These are phyloP conservation scores for Chytriomyces confervae DNA, from an alignment of 192 early-diverging fungal species.

Conservation along the genomic window DNA sequence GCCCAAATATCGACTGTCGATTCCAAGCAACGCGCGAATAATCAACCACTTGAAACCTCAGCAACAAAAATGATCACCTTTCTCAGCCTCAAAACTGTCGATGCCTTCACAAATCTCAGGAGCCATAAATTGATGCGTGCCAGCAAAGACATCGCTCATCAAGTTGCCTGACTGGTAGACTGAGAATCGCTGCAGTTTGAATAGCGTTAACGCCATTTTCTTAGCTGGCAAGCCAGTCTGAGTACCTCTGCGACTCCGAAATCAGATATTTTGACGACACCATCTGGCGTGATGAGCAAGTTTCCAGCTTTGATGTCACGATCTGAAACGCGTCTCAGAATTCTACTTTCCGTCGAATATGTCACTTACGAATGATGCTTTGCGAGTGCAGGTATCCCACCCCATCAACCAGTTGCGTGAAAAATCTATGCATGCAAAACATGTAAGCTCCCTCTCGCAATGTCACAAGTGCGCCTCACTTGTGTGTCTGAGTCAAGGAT, in stretches of 20 bases:
- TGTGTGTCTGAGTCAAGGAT: conserved; percentile 44
- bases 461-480: conserved; percentile 31
- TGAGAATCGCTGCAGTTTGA: conserved; percentile 48
- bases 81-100: conserved; percentile 40
- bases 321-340: conserved; percentile 44
- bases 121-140: conserved; percentile 65
- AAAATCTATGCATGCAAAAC: conserved; percentile 42
- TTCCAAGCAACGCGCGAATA: not conserved
- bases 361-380: conserved; percentile 54
- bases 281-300: conserved; percentile 60
- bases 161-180: conserved; percentile 48
- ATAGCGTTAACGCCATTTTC: too few species aligned
- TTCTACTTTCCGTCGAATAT: conserved; percentile 64
- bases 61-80: conserved; percentile 37
- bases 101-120: conserved; percentile 59
- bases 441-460: not conserved
- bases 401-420: conserved; percentile 63
- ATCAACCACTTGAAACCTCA: not conserved
- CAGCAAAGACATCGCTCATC: conserved; percentile 53
- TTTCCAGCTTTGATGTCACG: conserved; percentile 64
- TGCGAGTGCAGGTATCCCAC: conserved; percentile 56
- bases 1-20: conserved; percentile 63
- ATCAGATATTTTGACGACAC: conserved; percentile 60
- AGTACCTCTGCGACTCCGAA: conserved; percentile 64
- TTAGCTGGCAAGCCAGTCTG: too few species aligned